These are phyloP conservation scores for Castanopsis chinensis DNA, from an alignment of 306 rosid genomes.

Conservation along the genomic window DNA sequence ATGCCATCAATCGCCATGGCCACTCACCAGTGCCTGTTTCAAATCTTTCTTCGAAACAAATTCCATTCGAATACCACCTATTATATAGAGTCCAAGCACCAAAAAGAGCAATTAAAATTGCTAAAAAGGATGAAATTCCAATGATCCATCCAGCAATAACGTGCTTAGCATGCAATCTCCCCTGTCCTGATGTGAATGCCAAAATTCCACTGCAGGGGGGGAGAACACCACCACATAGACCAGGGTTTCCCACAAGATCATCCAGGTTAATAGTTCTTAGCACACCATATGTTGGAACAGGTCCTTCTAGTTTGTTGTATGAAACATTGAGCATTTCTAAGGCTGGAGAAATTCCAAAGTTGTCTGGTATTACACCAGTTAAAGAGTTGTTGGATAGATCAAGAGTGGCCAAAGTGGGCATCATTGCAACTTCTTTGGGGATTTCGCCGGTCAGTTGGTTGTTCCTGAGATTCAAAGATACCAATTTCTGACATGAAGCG, in stretches of 20 bases:
- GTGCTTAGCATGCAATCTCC: slow-evolving; percentile 49
- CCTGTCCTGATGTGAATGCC: slow-evolving; percentile 36
- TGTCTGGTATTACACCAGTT: slow-evolving; percentile 75
- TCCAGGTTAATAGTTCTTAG: slow-evolving; percentile 75
- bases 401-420: slow-evolving; percentile 81
- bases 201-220: slow-evolving; percentile 58
- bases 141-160: slow-evolving; percentile 59
- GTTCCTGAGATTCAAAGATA: slow-evolving; percentile 75
- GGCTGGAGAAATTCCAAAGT: slow-evolving; percentile 87
- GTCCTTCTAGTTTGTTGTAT: slow-evolving; percentile 76
- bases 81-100: slow-evolving; percentile 52
- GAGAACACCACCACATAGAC: slow-evolving; percentile 75
- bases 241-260: slow-evolving; percentile 70
- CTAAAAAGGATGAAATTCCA: slow-evolving; percentile 65
- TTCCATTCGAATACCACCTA: slow-evolving; percentile 71
- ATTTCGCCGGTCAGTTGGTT: slow-evolving; percentile 72
- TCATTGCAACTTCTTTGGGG: slow-evolving; percentile 64
- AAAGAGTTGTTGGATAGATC: slow-evolving; percentile 95
- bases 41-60: slow-evolving; percentile 57
- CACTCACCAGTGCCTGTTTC: slow-evolving; percentile 76
- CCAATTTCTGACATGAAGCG: slow-evolving; percentile 87
- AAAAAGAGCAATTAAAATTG: slow-evolving; percentile 44
- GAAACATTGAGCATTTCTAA: slow-evolving; percentile 80
- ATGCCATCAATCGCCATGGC: slow-evolving; percentile 96
- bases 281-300: slow-evolving; percentile 80